Conservation (phyloP, 352 stramenopile species). For the Pythium plurisporium region DNA sequence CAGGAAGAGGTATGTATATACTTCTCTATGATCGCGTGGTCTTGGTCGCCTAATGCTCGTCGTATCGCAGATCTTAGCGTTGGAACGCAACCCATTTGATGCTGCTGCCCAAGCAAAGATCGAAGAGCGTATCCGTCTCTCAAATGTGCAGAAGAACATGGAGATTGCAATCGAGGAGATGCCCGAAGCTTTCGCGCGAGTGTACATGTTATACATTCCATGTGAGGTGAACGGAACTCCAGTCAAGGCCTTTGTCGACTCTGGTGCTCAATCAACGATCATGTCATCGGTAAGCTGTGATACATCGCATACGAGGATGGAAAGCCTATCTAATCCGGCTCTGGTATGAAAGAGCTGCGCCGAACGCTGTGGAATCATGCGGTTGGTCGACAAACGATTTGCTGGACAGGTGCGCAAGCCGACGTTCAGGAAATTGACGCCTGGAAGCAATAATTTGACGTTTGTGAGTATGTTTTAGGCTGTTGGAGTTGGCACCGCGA, state of each 20-base stretch:
- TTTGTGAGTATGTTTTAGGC: no score
- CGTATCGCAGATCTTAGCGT: constrained; percentile 30
- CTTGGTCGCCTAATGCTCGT: no score
- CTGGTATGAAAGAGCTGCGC: constrained; percentile 67
- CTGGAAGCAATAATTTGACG: no score
- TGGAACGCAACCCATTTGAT: constrained; percentile 79
- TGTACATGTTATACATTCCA: constrained; percentile 89
- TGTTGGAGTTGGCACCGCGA: constrained; percentile 94
- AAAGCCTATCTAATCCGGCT: not conserved
- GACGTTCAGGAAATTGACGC: no score
- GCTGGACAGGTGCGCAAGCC: constrained; percentile 85
- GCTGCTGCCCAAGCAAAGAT: constrained; percentile 73
- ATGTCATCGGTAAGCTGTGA: constrained; percentile 78
- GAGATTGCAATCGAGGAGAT: constrained; percentile 88
- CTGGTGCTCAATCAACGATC: constrained; percentile 88
- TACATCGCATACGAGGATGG: not conserved
- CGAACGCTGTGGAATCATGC: constrained; percentile 89
- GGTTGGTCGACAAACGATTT: constrained; percentile 84
- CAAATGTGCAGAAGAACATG: constrained; percentile 88
- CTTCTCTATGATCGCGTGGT: no score
- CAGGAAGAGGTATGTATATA: constrained; percentile 50
- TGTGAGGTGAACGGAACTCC: constrained; percentile 77
- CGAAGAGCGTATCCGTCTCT: constrained; percentile 76
- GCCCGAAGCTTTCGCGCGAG: constrained; percentile 78
- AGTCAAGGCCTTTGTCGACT: constrained; percentile 91